Base-by-base conservation (phyloP, 495 filamentous ascomycete species). In the Aspergillus affinis region DNA sequence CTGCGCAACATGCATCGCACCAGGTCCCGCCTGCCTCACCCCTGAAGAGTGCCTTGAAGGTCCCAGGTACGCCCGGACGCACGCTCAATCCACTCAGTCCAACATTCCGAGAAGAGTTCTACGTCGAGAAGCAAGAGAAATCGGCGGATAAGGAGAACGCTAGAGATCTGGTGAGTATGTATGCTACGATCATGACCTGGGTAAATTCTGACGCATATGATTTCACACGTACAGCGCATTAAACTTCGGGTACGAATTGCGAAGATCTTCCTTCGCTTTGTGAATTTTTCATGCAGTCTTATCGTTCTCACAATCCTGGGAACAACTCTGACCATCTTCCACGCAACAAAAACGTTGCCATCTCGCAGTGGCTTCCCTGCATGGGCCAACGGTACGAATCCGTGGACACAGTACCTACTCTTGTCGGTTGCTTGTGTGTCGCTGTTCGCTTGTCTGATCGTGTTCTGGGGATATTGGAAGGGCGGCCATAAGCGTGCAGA, bases 221-320 rank as follows among this genome's bases (percentile, higher is more conserved):
- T 17, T 32, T 32, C 7, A 32, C 1, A 6, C 8, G 27, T 23
- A n/a, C 27, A 98, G 93, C 90, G 89, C 84, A 83, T 96, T 71
- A 99, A 99, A 81, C 83, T 88, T 18, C 87, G 93, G 51, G 92
- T 99, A 36, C 88, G 94, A 15, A 82, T 97, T 68, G 95, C 93
- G 60, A 99, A 99, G 79, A 87, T 97, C 61, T 84, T 95, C 62
- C 87, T 99, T 30, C 89, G 94, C 61, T 86, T 90, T 55, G 88
- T 97, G 73, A 98, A 92, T 82, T 97, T 98, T 75, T 90, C 88
- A 75, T 99, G 94, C 81, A 92, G 89, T 79, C 81, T 96, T 53
- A 97, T 99, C 67, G 90, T 99, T 60, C 82, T 99, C 50, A 78
- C 91, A 56, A 90, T 99, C 78, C 77, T 99, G 51, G 84, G 88